phyloP scores from a whole-genome alignment of 495 filamentous ascomycete species.

The Hypoxylon fragiforme region DNA sequence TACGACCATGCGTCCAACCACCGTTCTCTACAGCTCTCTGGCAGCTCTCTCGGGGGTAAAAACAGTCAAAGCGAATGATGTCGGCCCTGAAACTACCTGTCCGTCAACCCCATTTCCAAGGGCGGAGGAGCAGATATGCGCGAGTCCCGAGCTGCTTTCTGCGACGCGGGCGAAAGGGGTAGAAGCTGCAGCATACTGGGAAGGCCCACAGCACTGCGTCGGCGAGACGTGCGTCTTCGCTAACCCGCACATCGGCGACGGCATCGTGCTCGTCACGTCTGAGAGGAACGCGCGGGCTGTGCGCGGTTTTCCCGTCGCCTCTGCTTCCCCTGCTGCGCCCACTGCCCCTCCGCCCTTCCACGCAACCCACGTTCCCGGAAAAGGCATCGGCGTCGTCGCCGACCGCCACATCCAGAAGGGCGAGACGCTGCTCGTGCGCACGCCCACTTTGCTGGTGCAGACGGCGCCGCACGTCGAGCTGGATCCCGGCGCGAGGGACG shows the following conservation, averaged over 20 bases:
- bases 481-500: conserved; percentile 13
- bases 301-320: conserved; percentile 22
- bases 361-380: conserved; percentile 38
- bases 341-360: conserved; percentile 37
- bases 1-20: no score
- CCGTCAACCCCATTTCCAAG: no score
- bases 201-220: conserved; percentile 43
- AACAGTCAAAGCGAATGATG: no score
- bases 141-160: not conserved
- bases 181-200: no score
- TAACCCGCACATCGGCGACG: conserved; percentile 33
- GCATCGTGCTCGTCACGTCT: conserved; percentile 41
- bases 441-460: conserved; percentile 40
- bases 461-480: conserved; percentile 34
- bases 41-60: no score
- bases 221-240: conserved; percentile 42
- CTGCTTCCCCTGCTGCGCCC: conserved; percentile 4
- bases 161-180: no score
- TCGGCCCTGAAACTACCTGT: no score
- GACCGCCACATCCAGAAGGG: conserved; percentile 42
- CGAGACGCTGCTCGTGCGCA: conserved; percentile 43
- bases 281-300: conserved; percentile 32
- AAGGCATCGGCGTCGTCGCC: conserved; percentile 47
- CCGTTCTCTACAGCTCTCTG: no score
- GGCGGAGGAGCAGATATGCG: not conserved